A percentile compares a stretch with the other conserved stretches of the same genome.
Evolutionary conservation across 2,329 filamentous ascomycete genomes (phyloP).

Genomic region (Triangularia setosa): DNA sequence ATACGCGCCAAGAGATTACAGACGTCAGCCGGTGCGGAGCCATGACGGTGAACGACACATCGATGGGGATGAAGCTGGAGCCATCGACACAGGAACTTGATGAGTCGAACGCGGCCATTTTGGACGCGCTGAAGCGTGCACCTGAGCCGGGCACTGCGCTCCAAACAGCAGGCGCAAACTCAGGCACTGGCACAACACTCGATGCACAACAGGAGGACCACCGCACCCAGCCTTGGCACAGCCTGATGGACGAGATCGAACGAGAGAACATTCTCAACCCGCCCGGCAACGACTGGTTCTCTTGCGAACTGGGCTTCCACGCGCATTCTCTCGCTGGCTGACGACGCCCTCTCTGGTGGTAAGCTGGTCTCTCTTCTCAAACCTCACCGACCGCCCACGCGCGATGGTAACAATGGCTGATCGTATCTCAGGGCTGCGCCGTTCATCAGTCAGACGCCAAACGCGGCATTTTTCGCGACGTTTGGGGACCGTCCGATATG

Average conservation of each 20-base stretch:
- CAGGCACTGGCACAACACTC: background rate
- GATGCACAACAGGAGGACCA: background rate
- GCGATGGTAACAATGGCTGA: no score
- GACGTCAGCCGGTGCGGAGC: no score
- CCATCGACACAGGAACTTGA: no score
- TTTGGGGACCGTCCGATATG: no score
- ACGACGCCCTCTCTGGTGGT: background rate
- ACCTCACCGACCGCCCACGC: no score
- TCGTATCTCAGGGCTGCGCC: no score
- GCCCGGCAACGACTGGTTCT: background rate
- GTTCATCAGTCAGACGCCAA: no score
- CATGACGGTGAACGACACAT: no score
- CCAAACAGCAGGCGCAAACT: background rate
- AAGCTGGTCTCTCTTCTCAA: no score
- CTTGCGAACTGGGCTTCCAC: background rate
- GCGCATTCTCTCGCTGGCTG: background rate
- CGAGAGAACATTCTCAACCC: background rate
- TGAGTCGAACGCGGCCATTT: background rate
- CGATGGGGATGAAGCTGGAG: no score
- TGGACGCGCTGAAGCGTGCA: background rate
- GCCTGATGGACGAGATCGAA: background rate
- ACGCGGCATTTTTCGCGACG: no score
- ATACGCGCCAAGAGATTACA: no score
- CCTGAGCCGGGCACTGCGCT: background rate
- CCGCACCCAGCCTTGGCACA: background rate